phyloP scores from a whole-genome alignment of 306 rosid genomes.

The Cyclanthera cordifolia region DNA sequence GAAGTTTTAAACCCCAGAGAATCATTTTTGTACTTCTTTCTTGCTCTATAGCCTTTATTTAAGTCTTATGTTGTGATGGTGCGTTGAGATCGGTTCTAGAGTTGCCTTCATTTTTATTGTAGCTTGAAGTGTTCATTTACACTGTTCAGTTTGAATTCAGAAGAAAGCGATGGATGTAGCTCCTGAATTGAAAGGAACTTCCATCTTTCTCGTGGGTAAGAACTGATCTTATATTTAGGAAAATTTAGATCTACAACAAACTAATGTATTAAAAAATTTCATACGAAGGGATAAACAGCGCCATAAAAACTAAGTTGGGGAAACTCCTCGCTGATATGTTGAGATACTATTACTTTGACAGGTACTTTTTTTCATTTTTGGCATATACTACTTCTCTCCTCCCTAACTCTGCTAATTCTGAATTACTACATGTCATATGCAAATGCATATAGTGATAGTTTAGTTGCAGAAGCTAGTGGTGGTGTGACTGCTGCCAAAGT shows the following conservation, averaged over 20 bases:
- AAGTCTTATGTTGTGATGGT: not conserved
- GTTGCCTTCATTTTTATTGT: not conserved
- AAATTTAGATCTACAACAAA: not conserved
- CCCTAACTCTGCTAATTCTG: conserved; percentile 19
- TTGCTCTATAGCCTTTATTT: not conserved
- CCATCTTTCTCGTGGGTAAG: conserved; percentile 86
- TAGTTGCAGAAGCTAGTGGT: conserved; percentile 81
- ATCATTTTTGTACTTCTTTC: not conserved
- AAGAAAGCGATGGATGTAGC: conserved; percentile 59
- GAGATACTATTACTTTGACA: conserved; percentile 84
- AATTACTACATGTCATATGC: conserved; percentile 20
- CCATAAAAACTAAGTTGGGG: conserved; percentile 54
- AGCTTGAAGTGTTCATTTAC: conserved; percentile 39
- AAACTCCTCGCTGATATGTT: conserved; percentile 60
- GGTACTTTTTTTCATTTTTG: conserved; percentile 26
- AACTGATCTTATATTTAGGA: not conserved
- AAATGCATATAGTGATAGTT: conserved; percentile 33
- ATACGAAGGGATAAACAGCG: conserved; percentile 58
- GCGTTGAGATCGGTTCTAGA: not conserved
- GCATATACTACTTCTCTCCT: conserved; percentile 7
- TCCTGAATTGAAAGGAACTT: conserved; percentile 70
- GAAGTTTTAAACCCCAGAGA: not conserved
- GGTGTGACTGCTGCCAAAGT: conserved; percentile 47
- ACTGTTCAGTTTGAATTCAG: conserved; percentile 52
- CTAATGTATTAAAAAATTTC: not conserved